Evolutionary conservation across 1,284 basidiomycete species (phyloP).

Genomic region (Cutaneotrichosporon mucoides): DNA sequence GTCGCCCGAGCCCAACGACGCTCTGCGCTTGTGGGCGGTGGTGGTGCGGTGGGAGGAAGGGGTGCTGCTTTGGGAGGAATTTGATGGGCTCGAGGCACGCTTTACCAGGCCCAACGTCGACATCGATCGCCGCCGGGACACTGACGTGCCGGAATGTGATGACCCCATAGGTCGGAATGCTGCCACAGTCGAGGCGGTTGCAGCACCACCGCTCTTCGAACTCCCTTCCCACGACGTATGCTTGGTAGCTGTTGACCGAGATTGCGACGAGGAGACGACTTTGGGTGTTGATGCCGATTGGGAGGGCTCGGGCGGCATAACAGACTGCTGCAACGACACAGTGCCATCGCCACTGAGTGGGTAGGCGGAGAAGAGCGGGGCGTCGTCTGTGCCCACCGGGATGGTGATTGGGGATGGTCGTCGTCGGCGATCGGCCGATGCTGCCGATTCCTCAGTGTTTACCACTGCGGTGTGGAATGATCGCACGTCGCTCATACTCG

Average conservation of each 20-base stretch:
- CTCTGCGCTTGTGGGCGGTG: slow-evolving; percentile 2
- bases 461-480: slow-evolving; percentile 1
- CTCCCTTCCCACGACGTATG: not conserved
- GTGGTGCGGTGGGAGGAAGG: not conserved
- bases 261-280: not conserved
- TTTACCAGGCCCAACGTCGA: slow-evolving; percentile 10
- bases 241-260: not conserved
- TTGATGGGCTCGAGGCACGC: not conserved
- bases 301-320: not conserved
- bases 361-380: slow-evolving; percentile 14
- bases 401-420: slow-evolving; percentile 10
- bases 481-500: slow-evolving; percentile 3
- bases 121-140: slow-evolving; percentile 12
- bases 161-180: not conserved
- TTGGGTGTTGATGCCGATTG: slow-evolving; percentile 3
- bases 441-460: not conserved
- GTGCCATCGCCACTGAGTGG: slow-evolving; percentile 14
- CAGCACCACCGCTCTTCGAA: not conserved
- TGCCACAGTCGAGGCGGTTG: too few relatives aligned
- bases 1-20: slow-evolving; percentile 14
- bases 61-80: not conserved
- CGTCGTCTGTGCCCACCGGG: not conserved
- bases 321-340: too few relatives aligned
- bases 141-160: not conserved
- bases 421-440: not conserved